Evolutionary conservation across 192 early-diverging fungal species (phyloP), one percentile per base, ranked within the genome.

Genomic region (Umbelopsis ramanniana): DNA sequence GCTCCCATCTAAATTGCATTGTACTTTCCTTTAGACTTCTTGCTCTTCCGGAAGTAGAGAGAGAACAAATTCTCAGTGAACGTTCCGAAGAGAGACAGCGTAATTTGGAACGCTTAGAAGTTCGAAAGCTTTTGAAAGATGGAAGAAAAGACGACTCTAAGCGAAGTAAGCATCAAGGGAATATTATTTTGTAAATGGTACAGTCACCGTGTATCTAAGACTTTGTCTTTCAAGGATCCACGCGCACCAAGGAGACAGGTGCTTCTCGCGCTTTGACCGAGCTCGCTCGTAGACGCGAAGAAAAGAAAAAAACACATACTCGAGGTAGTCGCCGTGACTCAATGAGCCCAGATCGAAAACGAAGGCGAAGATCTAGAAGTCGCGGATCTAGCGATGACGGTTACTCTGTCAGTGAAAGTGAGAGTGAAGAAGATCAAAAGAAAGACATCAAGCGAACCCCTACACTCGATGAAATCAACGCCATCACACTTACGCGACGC

Each of bases 11-110:
- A 46, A 38, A 46, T 10, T 29, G 29, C 4, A 50, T n/a, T 0
- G 15, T 21, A 17, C 19, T 9, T 15, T 52, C 10, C 14, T 40
- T n/a, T 67, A 80, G 81, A 70, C 82, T 93, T 24, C 77, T 83
- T 24, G 84, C 89, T 23, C 78, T 93, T 68, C 79, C 83, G 11
- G 93, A 92, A 76, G 82, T 94, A 21, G 91, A 93, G 53, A 84
- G 93, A 66, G 93, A 94, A 74, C 83, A 82, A 35, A 92, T 93
- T 79, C 81, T 94, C 43, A 80, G 87, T 10, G 93, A 94, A 53
- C 88, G 93, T 33, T 86, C 89, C 24, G 92, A 94, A 67, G 84
- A 81, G 46, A 60, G 79, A 53, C 79, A 81, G 35, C 52, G 73
- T 37, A 74, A 74, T 45, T 47, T 81, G 33, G 79, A 81, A 60